Base-by-base conservation (phyloP, 495 filamentous ascomycete species). In the Delitschia confertaspora region DNA sequence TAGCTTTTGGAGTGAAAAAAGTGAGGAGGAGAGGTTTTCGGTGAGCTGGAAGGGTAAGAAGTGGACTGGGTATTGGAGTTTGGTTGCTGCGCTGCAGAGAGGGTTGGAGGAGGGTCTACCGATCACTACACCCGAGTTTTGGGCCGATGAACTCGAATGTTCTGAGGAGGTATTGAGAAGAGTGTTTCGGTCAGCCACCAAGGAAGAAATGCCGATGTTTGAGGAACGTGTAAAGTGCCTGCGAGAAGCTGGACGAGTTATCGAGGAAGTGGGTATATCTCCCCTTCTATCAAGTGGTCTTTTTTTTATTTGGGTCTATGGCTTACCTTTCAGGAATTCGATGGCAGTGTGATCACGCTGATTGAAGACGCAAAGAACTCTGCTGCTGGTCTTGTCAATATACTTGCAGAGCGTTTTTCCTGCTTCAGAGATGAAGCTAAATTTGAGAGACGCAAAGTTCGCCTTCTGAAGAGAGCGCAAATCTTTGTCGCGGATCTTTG, bases 31-130 rank as follows among this genome's bases (percentile, higher is more conserved):
- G 49, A 68, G 83, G 22, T 96, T 93, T 63, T 69, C 80, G 6
- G 69, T 96, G 5, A 78, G 81, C 30, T 96, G 94, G 60, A 73
- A 71, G 16, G 88, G 78, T 20, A 80, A 76, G 63, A 74, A 63
- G 40, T 95, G 85, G 83, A 94, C 88, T 2, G 91, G 91, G 20
- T 98, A 98, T 57, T 95, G 85, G 82, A 94, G 87, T 59, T 65
- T 98, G 41, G 84, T 95, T 20, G 91, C 93, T 31, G 75, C 78
- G 14, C 60, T 99, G 56, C 82, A 83, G 60, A 71, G 93, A 55
- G 91, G 87, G 7, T 63, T 95, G 31, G 91, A 96, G 45, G 89
- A 96, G 70, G 83, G 85, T 82, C 85, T 96, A 29, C 88, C 87
- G 16, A 95, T 96, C 41, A 95, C 88, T 6, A 82, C 72, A 34